A percentile compares a stretch with the other conserved stretches of the same genome.
Evolutionary conservation across 2,329 filamentous ascomycete species (phyloP).

Genomic region (Cytospora piceae): DNA sequence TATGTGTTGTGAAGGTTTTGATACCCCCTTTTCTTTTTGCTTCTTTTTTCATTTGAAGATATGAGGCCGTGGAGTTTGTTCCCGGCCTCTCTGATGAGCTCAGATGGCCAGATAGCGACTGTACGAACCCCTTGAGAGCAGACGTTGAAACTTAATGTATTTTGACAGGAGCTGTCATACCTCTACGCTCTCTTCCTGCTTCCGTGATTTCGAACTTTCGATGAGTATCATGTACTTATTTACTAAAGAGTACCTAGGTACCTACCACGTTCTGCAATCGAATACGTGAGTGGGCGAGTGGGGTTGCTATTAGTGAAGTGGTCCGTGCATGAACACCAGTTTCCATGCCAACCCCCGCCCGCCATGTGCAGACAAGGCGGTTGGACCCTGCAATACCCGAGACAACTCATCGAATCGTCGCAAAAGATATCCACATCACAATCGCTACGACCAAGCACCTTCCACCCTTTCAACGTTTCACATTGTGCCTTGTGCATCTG

Average conservation of each 20-base stretch:
- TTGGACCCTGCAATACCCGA: background rate
- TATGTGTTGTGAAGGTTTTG: conserved; percentile 26
- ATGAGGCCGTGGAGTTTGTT: conserved; percentile 19
- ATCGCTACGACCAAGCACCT: background rate
- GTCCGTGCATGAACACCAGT: background rate
- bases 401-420: background rate
- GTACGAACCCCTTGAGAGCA: conserved; percentile 12
- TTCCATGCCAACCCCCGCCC: conserved; percentile 7
- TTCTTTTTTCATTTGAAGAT: conserved; percentile 13
- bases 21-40: conserved; percentile 24
- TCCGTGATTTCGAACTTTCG: background rate
- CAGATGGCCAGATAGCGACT: conserved; percentile 14
- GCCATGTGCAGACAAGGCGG: background rate
- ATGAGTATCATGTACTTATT: background rate
- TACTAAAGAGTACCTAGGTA: too few species aligned
- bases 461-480: background rate
- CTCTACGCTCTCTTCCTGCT: background rate
- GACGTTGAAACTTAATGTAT: conserved; percentile 24
- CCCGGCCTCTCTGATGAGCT: background rate
- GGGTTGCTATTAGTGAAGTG: background rate
- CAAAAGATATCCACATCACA: background rate
- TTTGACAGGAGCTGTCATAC: conserved; percentile 8
- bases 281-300: too few species aligned
- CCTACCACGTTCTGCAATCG: too few species aligned
- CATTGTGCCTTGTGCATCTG: background rate